Conservation (phyloP, 2,329 filamentous ascomycete genomes). For the Aspergillus hiratsukae region DNA sequence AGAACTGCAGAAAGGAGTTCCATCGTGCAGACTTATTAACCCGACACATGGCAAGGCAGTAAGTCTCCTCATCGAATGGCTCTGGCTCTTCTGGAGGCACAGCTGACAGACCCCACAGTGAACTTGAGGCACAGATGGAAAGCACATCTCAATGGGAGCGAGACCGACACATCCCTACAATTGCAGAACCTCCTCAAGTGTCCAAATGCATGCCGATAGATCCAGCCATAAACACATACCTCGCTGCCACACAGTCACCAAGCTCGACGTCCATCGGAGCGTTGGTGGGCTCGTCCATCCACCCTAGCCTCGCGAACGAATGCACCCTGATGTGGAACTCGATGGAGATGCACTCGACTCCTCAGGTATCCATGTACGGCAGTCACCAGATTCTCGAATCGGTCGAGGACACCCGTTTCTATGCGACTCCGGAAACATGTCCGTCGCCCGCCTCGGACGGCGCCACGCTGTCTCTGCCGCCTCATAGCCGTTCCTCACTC, state of each 20-base stretch:
- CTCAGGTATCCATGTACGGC: conserved; percentile 24
- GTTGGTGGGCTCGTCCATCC: conserved; percentile 31
- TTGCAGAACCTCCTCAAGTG: conserved; percentile 17
- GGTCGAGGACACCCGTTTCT: conserved; percentile 38
- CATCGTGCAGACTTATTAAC: conserved; percentile 45
- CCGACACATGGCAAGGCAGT: conserved; percentile 50
- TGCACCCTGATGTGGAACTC: conserved; percentile 33
- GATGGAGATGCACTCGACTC: conserved; percentile 31
- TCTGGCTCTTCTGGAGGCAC: background rate
- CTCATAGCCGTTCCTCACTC: conserved; percentile 27
- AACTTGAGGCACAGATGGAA: conserved; percentile 33
- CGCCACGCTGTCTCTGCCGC: conserved; percentile 28
- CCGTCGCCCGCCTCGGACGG: conserved; percentile 40
- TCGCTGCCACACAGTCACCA: conserved; percentile 24
- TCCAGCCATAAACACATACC: conserved; percentile 18
- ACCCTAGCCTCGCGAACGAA: conserved; percentile 30
- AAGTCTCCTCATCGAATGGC: conserved; percentile 18
- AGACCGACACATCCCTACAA: conserved; percentile 19
- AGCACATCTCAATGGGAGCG: conserved; percentile 23
- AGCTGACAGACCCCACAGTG: conserved; percentile 21
- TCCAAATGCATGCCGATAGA: conserved; percentile 22
- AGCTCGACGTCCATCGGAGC: conserved; percentile 35
- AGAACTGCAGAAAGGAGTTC: conserved; percentile 46
- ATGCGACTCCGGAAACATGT: conserved; percentile 42
- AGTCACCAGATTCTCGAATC: conserved; percentile 33